Conservation (phyloP, 192 early-diverging fungal species). For the Backusella morwellensis region DNA sequence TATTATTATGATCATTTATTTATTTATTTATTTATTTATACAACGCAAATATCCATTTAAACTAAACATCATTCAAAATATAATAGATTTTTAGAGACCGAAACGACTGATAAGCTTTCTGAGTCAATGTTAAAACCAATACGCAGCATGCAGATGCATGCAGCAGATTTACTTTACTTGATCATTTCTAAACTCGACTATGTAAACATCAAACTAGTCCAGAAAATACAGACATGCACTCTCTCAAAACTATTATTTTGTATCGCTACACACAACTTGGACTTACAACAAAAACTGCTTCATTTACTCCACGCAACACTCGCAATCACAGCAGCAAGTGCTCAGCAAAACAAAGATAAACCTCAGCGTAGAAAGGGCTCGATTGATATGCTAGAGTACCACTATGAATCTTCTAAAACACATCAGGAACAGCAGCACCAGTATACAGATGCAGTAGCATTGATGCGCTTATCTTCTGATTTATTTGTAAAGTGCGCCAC, state of each 20-base stretch:
- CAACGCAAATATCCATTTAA: background rate
- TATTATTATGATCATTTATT: background rate
- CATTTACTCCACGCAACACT: constrained; percentile 52
- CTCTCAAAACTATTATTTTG: constrained; percentile 61
- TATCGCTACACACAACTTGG: constrained; percentile 45
- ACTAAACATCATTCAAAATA: background rate
- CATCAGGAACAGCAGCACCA: background rate
- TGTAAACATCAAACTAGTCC: constrained; percentile 46
- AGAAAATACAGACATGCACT: constrained; percentile 47
- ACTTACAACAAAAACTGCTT: constrained; percentile 59
- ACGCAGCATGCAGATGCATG: constrained; percentile 52
- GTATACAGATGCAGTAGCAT: constrained; percentile 12
- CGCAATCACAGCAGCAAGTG: constrained; percentile 36
- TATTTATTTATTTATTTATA: background rate
- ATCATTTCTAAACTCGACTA: constrained; percentile 54
- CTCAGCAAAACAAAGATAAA: background rate
- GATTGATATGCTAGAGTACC: background rate
- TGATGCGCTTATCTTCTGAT: constrained; percentile 34
- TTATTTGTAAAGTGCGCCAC: constrained; percentile 57
- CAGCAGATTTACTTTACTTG: constrained; percentile 55
- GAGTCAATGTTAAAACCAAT: constrained; percentile 18
- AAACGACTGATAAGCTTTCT: constrained; percentile 27
- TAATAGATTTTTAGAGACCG: constrained; percentile 37
- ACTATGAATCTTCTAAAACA: background rate
- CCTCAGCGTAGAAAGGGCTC: background rate